Evolutionary conservation across 2,329 filamentous ascomycete genomes (phyloP).

Genomic region (Myriosclerotinia scirpicola): DNA sequence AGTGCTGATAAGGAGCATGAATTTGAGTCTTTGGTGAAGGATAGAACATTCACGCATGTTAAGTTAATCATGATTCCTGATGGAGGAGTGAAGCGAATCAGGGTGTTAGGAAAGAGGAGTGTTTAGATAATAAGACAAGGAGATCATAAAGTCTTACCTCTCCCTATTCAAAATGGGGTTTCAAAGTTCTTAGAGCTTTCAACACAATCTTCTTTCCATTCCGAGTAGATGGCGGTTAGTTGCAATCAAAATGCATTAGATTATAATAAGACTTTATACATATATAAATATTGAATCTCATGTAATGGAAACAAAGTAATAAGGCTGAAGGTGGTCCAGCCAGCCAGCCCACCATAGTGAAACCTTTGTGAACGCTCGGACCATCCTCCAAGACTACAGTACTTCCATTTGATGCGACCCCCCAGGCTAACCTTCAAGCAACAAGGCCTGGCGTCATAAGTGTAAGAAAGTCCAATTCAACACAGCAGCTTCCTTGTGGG

Average conservation of each 20-base stretch:
- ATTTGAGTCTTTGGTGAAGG: constrained; percentile 56
- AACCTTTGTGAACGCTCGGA: constrained; percentile 15
- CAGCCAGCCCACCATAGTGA: neutral
- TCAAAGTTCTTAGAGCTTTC: too few species aligned
- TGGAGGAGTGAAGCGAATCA: constrained; percentile 85
- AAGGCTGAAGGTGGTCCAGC: constrained; percentile 4
- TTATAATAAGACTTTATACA: neutral
- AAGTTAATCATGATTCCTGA: constrained; percentile 88
- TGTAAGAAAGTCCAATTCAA: constrained; percentile 17
- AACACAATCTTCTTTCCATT: too few species aligned
- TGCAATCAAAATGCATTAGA: too few species aligned
- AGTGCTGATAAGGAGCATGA: constrained; percentile 72
- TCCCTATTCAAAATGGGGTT: neutral
- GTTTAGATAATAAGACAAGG: constrained; percentile 22
- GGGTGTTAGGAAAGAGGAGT: constrained; percentile 66
- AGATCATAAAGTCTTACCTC: neutral
- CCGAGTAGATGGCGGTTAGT: too few species aligned
- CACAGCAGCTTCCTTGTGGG: constrained; percentile 17
- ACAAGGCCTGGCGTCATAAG: constrained; percentile 11
- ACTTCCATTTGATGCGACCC: constrained; percentile 4
- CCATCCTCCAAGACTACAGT: neutral
- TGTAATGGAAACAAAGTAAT: constrained; percentile 7
- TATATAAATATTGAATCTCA: neutral
- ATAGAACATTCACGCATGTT: constrained; percentile 71
- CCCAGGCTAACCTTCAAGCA: neutral